phyloP scores from a whole-genome alignment of 2,329 filamentous ascomycete genomes.

The Verticillium longisporum region DNA sequence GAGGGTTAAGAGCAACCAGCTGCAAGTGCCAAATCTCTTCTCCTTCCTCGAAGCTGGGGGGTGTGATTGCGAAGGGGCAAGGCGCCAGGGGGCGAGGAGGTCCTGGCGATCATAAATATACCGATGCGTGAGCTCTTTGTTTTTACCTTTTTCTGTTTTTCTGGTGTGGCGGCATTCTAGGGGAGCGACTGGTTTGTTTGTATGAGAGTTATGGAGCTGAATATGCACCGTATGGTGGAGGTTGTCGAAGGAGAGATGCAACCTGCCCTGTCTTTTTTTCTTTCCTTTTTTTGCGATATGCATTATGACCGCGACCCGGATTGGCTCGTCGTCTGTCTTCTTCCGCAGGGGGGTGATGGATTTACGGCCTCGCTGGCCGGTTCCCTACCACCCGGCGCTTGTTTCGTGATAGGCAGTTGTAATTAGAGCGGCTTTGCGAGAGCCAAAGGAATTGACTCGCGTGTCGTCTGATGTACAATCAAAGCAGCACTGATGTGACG shows the following conservation, averaged over 20 bases:
- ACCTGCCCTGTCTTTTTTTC: background rate
- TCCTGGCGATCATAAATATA: constrained; percentile 11
- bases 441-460: background rate
- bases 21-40: background rate
- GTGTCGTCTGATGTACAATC: background rate
- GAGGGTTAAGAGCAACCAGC: constrained; percentile 53
- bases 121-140: constrained; percentile 12
- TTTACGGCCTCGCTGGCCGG: background rate
- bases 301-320: background rate
- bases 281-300: background rate
- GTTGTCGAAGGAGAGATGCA: background rate
- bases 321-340: background rate
- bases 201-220: background rate
- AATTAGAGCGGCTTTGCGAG: background rate
- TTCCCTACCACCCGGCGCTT: background rate
- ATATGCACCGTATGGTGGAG: background rate
- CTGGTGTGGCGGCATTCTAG: background rate
- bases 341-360: background rate
- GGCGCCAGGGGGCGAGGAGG: constrained; percentile 7
- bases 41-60: constrained; percentile 5
- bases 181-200: background rate
- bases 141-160: background rate
- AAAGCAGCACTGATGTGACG: background rate
- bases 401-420: background rate
- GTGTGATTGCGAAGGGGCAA: constrained; percentile 6